A percentile compares a stretch with the other conserved stretches of the same genome.
Conservation (phyloP, 1,284 basidiomycete species). For the Malassezia sympodialis region DNA sequence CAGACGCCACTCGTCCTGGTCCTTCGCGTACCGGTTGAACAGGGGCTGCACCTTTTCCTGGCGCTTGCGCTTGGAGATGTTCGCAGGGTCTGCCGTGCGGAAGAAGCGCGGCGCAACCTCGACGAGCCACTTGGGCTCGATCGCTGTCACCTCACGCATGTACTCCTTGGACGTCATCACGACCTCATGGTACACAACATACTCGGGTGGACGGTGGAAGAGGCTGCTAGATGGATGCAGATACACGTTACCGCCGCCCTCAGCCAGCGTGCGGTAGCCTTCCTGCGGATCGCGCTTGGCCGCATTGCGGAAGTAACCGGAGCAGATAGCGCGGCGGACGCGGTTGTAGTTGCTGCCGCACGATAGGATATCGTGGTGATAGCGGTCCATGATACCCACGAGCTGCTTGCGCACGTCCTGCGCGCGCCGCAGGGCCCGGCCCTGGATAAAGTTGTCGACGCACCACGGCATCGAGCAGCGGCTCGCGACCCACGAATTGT, state of each 20-base stretch:
- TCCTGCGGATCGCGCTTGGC: slow-evolving; percentile 62
- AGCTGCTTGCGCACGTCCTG: slow-evolving; percentile 96
- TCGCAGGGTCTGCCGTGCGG: slow-evolving; percentile 86
- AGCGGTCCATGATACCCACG: slow-evolving; percentile 97
- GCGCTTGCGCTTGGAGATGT: slow-evolving; percentile 91
- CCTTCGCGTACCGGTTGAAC: slow-evolving; percentile 49
- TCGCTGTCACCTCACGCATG: slow-evolving; percentile 82
- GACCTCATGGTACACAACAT: slow-evolving; percentile 64
- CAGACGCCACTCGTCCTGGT: slow-evolving; percentile 32
- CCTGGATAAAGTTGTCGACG: slow-evolving; percentile 79
- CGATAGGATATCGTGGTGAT: slow-evolving; percentile 88
- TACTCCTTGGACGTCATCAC: slow-evolving; percentile 70
- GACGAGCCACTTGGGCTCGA: slow-evolving; percentile 97
- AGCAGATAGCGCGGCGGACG: slow-evolving; percentile 89
- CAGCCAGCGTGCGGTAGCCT: slow-evolving; percentile 86
- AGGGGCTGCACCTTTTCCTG: slow-evolving; percentile 94
- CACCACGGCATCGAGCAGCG: slow-evolving; percentile 81
- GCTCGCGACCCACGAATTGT: slow-evolving; percentile 93
- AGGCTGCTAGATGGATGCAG: slow-evolving; percentile 94
- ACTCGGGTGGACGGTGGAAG: slow-evolving; percentile 82
- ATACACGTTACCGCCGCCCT: slow-evolving; percentile 78
- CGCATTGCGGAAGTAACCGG: slow-evolving; percentile 55
- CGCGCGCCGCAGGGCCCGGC: slow-evolving; percentile 87
- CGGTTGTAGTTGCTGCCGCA: slow-evolving; percentile 84
- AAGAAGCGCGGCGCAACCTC: slow-evolving; percentile 98